phyloP scores from a whole-genome alignment of 169 alveolate species.

The Haemoproteus tartakovskyi region DNA sequence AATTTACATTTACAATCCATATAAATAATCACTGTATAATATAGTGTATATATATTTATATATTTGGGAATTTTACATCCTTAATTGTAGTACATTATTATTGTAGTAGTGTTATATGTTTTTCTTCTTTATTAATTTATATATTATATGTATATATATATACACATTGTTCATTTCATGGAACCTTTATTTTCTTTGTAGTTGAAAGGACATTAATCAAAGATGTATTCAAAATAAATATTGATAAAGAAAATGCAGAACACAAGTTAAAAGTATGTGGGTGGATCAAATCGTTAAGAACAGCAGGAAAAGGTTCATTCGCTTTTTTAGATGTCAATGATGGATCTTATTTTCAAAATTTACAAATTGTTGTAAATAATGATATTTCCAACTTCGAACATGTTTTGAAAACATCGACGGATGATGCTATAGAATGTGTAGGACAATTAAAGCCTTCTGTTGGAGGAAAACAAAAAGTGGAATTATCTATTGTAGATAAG shows the following conservation, averaged over 20 bases:
- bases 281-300: constrained; percentile 94
- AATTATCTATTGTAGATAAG: constrained; percentile 16
- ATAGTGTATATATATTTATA: no score
- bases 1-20: no score
- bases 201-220: no score
- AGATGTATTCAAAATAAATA: no score
- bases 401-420: constrained; percentile 74
- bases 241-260: constrained; percentile 64
- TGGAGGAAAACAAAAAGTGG: constrained; percentile 50
- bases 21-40: no score
- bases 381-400: constrained; percentile 81
- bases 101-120: no score
- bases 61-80: no score
- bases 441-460: constrained; percentile 69
- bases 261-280: constrained; percentile 88
- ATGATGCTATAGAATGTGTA: constrained; percentile 81
- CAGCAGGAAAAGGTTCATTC: constrained; percentile 90
- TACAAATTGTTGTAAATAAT: constrained; percentile 92
- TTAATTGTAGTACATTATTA: no score
- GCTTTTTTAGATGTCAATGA: constrained; percentile 93
- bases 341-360: constrained; percentile 89
- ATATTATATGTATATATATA: no score
- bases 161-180: no score
- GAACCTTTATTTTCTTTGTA: no score
- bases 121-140: no score